Evolutionary conservation across 352 stramenopile genomes (phyloP), one percentile per base, ranked within the genome.

Genomic region (Globisporangium lucens): DNA sequence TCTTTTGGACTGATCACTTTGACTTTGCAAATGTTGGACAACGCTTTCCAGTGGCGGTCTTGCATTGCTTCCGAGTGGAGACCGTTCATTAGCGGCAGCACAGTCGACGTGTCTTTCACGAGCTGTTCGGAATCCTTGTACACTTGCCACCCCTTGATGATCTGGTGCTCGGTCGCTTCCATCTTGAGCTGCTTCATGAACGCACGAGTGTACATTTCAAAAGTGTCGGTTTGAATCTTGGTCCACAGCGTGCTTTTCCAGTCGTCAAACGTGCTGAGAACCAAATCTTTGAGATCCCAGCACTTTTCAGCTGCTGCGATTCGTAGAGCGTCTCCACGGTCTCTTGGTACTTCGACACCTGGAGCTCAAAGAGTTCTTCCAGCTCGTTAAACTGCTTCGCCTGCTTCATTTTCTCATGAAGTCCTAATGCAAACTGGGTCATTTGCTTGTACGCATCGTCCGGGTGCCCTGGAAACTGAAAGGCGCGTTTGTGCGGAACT

Each of bases 61-160:
- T 97, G 89, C 83, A 99, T 98, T 30, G 94, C 89, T 63, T 98
- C 88, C 1, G 91, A 98, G 77, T 98, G 95, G 41, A 99, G 78
- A 61, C 98, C 96, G 61, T 98, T 97, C 71, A 99, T 97, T 15
- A 99, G 74, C 7, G 89, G 87, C 8, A 96, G 56, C 2, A 96
- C 88, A 0, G 81, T 86, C 35, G 86, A 74, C 89, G 95, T 95
- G 65, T 96, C 94, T 71, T 95, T 96, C 20, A 93, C 89, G 8
- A 94, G 73, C 66, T 94, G 81, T 58, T 96, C 87, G 0, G 83
- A 89, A 61, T 96, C 89, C 56, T 94, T 94, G 75, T 94, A 94
- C 10, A 93, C 87, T 68, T 95, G 87, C 89, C 89, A 96, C 10
- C 79, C 74, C 67, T 96, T 96, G 67, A 95, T 91, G 35, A 96